Evolutionary conservation across 2,329 filamentous ascomycete species (phyloP).

Genomic region (Alternaria panax): DNA sequence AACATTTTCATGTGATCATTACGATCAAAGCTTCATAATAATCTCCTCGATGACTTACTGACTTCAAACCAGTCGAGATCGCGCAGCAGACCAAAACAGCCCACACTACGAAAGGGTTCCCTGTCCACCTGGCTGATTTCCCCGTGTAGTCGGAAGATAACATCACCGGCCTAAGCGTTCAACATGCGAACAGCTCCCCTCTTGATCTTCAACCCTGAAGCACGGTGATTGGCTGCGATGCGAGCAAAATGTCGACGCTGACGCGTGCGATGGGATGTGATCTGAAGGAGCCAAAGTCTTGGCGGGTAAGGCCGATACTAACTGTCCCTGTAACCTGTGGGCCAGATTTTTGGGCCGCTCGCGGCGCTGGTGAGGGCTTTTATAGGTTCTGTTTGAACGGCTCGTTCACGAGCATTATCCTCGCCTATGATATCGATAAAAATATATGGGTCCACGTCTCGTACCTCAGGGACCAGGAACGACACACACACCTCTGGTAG

Average conservation of each 20-base stretch:
- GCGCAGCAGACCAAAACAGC: not conserved
- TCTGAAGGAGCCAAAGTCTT: not conserved
- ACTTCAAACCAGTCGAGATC: not conserved
- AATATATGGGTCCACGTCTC: not conserved
- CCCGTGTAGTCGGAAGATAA: not conserved
- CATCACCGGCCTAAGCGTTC: not conserved
- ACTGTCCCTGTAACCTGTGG: conserved; percentile 1
- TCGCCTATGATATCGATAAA: not conserved
- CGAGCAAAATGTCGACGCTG: conserved; percentile 1
- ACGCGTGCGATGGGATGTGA: conserved; percentile 3
- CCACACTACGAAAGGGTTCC: not conserved
- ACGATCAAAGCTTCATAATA: not conserved
- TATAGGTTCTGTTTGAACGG: conserved; percentile 3
- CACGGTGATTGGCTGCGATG: not conserved
- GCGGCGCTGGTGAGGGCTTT: not conserved
- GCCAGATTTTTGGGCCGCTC: conserved; percentile 1
- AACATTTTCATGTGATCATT: not conserved
- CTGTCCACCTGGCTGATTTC: not conserved
- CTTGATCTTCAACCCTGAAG: not conserved
- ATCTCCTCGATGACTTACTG: not conserved
- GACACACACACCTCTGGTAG: not conserved
- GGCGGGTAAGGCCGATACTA: conserved; percentile 5
- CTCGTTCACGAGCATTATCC: not conserved
- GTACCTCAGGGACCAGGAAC: not conserved
- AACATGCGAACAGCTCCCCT: not conserved